These are phyloP conservation scores for Psophocarpus tetragonolobus DNA, from an alignment of 306 rosid species.

Conservation along the genomic window DNA sequence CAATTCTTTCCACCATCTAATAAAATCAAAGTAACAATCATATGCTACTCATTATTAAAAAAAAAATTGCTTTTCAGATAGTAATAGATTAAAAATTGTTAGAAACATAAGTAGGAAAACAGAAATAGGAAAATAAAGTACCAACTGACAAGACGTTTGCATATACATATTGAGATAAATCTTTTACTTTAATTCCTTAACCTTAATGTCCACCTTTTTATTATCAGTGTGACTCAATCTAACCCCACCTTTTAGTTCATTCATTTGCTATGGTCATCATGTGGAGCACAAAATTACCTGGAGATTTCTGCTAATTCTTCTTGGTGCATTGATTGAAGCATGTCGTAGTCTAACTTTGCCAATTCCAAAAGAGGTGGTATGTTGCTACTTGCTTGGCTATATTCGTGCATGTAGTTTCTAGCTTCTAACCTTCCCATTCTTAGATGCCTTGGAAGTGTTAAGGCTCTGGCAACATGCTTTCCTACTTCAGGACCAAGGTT, in stretches of 20 bases:
- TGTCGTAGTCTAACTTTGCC: conserved; percentile 39
- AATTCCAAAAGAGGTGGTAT: conserved; percentile 29
- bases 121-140: neutral
- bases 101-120: neutral
- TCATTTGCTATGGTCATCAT: neutral
- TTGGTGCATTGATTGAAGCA: conserved; percentile 43
- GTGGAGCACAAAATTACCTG: conserved; percentile 28
- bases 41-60: neutral
- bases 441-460: conserved; percentile 46
- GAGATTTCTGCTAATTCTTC: conserved; percentile 44
- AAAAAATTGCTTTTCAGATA: neutral
- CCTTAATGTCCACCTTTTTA: neutral
- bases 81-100: neutral
- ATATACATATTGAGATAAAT: neutral
- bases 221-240: neutral
- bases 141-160: neutral
- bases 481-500: conserved; percentile 8
- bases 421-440: conserved; percentile 50
- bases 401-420: conserved; percentile 39
- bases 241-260: neutral
- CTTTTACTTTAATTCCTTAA: neutral
- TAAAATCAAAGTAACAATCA: conserved; percentile 1
- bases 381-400: neutral
- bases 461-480: neutral
- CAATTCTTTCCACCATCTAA: conserved; percentile 53